Evolutionary conservation across 2,329 filamentous ascomycete species (phyloP).

Genomic region (Aureobasidium sp.): DNA sequence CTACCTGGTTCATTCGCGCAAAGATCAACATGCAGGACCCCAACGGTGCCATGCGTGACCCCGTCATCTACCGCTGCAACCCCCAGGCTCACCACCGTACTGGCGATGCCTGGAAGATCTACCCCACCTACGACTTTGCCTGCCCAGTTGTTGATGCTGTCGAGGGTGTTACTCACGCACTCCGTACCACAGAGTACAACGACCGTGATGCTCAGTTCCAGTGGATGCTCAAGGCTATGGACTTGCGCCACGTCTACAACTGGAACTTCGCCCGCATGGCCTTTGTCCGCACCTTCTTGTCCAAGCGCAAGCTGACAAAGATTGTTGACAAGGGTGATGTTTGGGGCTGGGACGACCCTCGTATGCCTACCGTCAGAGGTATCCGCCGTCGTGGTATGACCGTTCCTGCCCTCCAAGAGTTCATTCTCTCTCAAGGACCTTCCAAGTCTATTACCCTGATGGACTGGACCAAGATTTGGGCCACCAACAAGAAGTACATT

Average conservation of each 20-base stretch:
- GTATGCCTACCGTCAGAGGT: constrained; percentile 79
- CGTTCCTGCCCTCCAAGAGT: constrained; percentile 66
- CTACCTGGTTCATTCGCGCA: constrained; percentile 80
- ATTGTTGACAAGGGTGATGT: constrained; percentile 67
- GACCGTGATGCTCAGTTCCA: constrained; percentile 77
- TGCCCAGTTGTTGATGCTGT: constrained; percentile 70
- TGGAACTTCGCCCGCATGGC: constrained; percentile 78
- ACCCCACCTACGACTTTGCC: constrained; percentile 77
- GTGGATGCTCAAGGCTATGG: constrained; percentile 69
- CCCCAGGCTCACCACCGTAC: constrained; percentile 64
- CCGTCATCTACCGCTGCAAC: constrained; percentile 95
- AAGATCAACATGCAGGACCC: constrained; percentile 84
- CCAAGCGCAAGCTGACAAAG: constrained; percentile 75
- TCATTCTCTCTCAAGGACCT: constrained; percentile 73
- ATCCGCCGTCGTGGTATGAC: constrained; percentile 72
- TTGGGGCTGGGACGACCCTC: constrained; percentile 79
- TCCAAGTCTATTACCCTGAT: constrained; percentile 73
- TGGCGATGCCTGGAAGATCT: constrained; percentile 70
- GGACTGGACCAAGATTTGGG: constrained; percentile 62
- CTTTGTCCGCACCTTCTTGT: constrained; percentile 71
- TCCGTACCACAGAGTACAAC: constrained; percentile 75
- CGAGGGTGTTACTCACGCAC: constrained; percentile 72
- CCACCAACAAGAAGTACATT: constrained; percentile 43
- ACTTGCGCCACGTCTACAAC: constrained; percentile 68
- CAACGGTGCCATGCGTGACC: constrained; percentile 90